These are phyloP conservation scores for Alternaria postmessia DNA, from an alignment of 2,329 filamentous ascomycete species.

Conservation along the genomic window DNA sequence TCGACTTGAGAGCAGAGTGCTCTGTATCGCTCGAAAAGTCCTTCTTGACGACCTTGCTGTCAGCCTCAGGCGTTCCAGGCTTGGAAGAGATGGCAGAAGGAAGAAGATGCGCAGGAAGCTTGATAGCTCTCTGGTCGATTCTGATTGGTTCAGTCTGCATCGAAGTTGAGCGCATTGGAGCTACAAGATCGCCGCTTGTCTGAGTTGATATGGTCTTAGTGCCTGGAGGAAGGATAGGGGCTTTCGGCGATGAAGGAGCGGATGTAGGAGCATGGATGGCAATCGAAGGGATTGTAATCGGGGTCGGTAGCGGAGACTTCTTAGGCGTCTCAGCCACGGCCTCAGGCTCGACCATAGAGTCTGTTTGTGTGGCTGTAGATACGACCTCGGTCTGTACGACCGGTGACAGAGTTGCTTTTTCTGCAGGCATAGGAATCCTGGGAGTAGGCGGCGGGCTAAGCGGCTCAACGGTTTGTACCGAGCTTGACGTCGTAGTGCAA, in stretches of 20 bases:
- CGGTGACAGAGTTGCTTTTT: slow-evolving; percentile 51
- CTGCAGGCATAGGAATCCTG: slow-evolving; percentile 56
- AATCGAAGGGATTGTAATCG: slow-evolving; percentile 77
- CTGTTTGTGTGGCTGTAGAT: slow-evolving; percentile 70
- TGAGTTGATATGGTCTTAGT: slow-evolving; percentile 86
- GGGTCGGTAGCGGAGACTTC: slow-evolving; percentile 48
- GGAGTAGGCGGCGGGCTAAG: slow-evolving; percentile 73
- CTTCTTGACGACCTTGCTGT: slow-evolving; percentile 19
- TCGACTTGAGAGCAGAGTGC: slow-evolving; percentile 24
- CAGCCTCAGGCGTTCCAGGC: slow-evolving; percentile 52
- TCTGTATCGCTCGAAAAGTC: slow-evolving; percentile 23
- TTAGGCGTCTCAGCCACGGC: slow-evolving; percentile 32
- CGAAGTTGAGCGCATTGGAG: slow-evolving; percentile 62
- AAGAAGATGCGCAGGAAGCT: slow-evolving; percentile 78
- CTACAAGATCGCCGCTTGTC: slow-evolving; percentile 64
- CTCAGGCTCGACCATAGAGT: slow-evolving; percentile 39
- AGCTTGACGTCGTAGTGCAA: slow-evolving; percentile 68
- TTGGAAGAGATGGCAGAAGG: slow-evolving; percentile 75
- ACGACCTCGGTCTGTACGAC: slow-evolving; percentile 56
- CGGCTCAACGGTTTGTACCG: slow-evolving; percentile 70
- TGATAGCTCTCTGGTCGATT: slow-evolving; percentile 77
- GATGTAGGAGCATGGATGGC: slow-evolving; percentile 89
- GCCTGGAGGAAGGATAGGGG: slow-evolving; percentile 79
- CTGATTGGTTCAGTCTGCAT: slow-evolving; percentile 93
- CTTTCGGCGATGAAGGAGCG: slow-evolving; percentile 76